Conservation (phyloP, 2,329 filamentous ascomycete species). For the Daldinia sp. region DNA sequence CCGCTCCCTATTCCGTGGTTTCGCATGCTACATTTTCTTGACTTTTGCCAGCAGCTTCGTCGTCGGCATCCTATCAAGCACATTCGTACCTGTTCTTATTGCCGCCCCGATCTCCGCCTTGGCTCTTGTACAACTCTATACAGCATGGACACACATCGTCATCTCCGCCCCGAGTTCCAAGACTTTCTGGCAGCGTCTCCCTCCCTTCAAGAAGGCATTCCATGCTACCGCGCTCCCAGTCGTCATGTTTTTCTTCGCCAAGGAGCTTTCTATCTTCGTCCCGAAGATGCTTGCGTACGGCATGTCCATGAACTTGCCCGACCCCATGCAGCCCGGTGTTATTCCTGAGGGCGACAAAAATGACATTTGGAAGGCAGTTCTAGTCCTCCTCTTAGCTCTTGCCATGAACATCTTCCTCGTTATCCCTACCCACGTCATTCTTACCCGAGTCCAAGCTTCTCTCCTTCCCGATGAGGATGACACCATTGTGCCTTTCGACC, state of each 20-base stretch:
- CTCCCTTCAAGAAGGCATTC: slow-evolving; percentile 69
- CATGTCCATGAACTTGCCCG: slow-evolving; percentile 56
- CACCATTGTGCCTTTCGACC: slow-evolving; percentile 89
- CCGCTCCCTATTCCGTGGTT: slow-evolving; percentile 73
- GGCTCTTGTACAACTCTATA: slow-evolving; percentile 71
- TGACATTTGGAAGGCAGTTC: slow-evolving; percentile 56
- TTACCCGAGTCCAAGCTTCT: slow-evolving; percentile 86
- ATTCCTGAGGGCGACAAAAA: slow-evolving; percentile 51
- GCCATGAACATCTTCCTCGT: slow-evolving; percentile 68
- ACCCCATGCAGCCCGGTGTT: slow-evolving; percentile 49
- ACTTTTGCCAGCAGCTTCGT: slow-evolving; percentile 48
- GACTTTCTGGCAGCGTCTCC: slow-evolving; percentile 74
- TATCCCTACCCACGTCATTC: slow-evolving; percentile 78
- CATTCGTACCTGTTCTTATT: slow-evolving; percentile 54
- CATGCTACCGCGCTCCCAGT: slow-evolving; percentile 74
- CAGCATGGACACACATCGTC: slow-evolving; percentile 86
- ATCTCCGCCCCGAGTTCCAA: slow-evolving; percentile 73
- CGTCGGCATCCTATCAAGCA: slow-evolving; percentile 54
- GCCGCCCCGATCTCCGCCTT: slow-evolving; percentile 66
- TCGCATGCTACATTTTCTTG: slow-evolving; percentile 59
- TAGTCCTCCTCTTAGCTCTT: slow-evolving; percentile 57
- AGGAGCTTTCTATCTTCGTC: slow-evolving; percentile 58
- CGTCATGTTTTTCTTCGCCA: slow-evolving; percentile 66
- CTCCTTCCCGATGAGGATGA: slow-evolving; percentile 83
- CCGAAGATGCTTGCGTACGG: slow-evolving; percentile 57